Evolutionary conservation across 2,329 filamentous ascomycete genomes (phyloP), one percentile per base, ranked within the genome.

Genomic region (Blastomyces silverae): DNA sequence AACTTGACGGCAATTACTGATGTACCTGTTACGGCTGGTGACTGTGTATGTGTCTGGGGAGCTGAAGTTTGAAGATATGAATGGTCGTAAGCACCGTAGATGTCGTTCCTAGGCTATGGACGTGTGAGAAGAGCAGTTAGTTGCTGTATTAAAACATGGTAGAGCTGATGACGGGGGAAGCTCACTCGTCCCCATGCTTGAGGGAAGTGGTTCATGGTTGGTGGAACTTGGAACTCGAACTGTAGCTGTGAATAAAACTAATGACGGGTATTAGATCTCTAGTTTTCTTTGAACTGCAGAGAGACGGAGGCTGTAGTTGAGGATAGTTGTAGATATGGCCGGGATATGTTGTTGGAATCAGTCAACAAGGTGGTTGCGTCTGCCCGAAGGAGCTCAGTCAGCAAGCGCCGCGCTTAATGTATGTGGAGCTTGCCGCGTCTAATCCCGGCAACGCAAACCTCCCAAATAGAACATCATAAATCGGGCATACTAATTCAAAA

Each of bases 1-100:
- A 92, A 99, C 83, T 97, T 97, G 77, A 97, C 85, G 69, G 89
- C 94, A 65, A 99, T 80, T 68, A 99, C 94, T 63, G 94, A 97
- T 61, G 94, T 97, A 75, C 94, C 94, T 62, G 94, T 99, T 67
- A 99, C 94, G 70, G 96, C 89, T 73, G 94, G 94, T 42, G 87
- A 87, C 80, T 96, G 92, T 64, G 94, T 97, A 79, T 95, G 91
- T 74, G 92, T 86, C 75, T 86, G 92, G 65, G 92, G 91, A 63
- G 82, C 84, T 31, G 80, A 73, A 62, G 79, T 81, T 72, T 90
- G 86, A 75, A 97, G 88, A 78, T 93, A 92, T 66, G 92, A 90
- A 74, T 84, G 82, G 80, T 97, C 91, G 80, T 99, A 99, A 73
- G 89, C 83, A 72, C 94, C 94, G 81, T 97, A 99, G 75, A 97